Conservation (phyloP, 805 yeast genomes). For the Monosporozyma aquatica region DNA sequence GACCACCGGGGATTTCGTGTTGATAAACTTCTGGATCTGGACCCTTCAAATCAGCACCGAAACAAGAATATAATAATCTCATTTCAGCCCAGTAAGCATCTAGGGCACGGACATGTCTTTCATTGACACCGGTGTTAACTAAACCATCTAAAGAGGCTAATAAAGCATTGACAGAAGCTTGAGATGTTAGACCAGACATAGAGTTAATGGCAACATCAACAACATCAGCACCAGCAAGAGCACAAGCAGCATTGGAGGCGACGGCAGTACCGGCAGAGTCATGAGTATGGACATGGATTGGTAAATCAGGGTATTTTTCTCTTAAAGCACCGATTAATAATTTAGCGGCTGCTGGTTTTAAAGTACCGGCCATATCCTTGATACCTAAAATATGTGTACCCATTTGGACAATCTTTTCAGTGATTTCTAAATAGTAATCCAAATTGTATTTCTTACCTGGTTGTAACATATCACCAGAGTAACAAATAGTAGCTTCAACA, state of each 20-base stretch:
- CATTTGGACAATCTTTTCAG: slow-evolving; percentile 76
- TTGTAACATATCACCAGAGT: slow-evolving; percentile 97
- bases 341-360: slow-evolving; percentile 90
- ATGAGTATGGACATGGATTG: slow-evolving; percentile 97
- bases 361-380: slow-evolving; percentile 99
- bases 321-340: slow-evolving; percentile 73
- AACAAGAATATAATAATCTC: slow-evolving; percentile 91
- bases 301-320: slow-evolving; percentile 80
- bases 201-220: slow-evolving; percentile 97
- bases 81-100: slow-evolving; percentile 98
- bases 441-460: slow-evolving; percentile 94
- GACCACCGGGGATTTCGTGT: slow-evolving; percentile 99
- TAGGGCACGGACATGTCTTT: slow-evolving; percentile 62
- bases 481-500: slow-evolving; percentile 96
- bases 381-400: slow-evolving; percentile 97
- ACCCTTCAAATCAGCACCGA: slow-evolving; percentile 97
- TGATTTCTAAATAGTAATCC: slow-evolving; percentile 75
- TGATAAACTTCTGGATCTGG: slow-evolving; percentile 98
- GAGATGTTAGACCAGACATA: slow-evolving; percentile 97
- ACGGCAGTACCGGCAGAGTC: slow-evolving; percentile 99
- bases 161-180: slow-evolving; percentile 90
- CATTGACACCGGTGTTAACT: slow-evolving; percentile 62
- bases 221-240: slow-evolving; percentile 94
- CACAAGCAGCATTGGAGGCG: slow-evolving; percentile 91
- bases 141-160: slow-evolving; percentile 88